A percentile compares a stretch with the other conserved stretches of the same genome.
Conservation (phyloP, 1,284 basidiomycete genomes). For the Inonotus hispidus region DNA sequence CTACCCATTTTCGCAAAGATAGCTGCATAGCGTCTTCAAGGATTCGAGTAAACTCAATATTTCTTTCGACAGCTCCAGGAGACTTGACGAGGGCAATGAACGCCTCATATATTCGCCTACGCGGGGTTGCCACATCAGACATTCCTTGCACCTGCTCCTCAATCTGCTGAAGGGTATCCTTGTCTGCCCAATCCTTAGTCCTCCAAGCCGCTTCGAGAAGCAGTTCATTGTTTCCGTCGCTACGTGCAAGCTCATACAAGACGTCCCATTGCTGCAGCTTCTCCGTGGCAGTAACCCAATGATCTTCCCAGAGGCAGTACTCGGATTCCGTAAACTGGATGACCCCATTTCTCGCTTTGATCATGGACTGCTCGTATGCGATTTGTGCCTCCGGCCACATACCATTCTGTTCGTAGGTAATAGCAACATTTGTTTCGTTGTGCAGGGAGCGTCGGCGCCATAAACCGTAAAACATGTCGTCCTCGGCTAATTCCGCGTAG, state of each 20-base stretch:
- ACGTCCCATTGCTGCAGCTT: conserved; percentile 99
- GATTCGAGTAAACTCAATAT: conserved; percentile 76
- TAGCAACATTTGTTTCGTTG: conserved; percentile 86
- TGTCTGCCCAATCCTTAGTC: conserved; percentile 85
- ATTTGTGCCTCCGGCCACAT: conserved; percentile 93
- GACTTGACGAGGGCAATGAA: conserved; percentile 82
- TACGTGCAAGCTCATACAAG: conserved; percentile 87
- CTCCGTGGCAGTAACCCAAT: conserved; percentile 95
- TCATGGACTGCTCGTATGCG: conserved; percentile 90
- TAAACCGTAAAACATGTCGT: conserved; percentile 96
- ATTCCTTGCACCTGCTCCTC: conserved; percentile 84
- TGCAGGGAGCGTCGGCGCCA: conserved; percentile 90
- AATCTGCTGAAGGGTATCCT: conserved; percentile 70
- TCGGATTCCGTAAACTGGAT: conserved; percentile 94
- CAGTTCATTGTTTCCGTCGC: conserved; percentile 89
- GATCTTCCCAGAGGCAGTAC: conserved; percentile 98
- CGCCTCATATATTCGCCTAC: conserved; percentile 93
- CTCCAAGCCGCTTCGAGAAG: conserved; percentile 96
- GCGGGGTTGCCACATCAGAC: conserved; percentile 85
- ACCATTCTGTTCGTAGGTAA: conserved; percentile 95
- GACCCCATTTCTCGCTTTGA: conserved; percentile 75
- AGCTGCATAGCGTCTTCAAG: conserved; percentile 98
- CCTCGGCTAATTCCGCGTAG: conserved; percentile 93
- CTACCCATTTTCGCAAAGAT: conserved; percentile 94
- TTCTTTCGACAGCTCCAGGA: conserved; percentile 63